phyloP scores from a whole-genome alignment of 495 filamentous ascomycete species.

The Lasiosphaeris hirsuta region DNA sequence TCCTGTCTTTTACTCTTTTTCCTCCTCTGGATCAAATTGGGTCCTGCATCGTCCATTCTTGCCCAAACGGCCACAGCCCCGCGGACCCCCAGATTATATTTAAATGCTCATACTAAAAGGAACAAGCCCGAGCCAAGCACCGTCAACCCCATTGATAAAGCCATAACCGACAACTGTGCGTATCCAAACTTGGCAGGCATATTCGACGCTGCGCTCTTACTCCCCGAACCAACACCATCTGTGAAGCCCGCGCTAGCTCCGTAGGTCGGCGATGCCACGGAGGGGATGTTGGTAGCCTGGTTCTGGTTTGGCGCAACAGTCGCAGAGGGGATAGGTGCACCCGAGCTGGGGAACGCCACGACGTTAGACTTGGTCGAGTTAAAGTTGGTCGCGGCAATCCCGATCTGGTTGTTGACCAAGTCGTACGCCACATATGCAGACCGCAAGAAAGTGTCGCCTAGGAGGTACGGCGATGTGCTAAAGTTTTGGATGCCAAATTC shows the following conservation, averaged over 20 bases:
- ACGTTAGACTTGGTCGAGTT: slow-evolving; percentile 62
- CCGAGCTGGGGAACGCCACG: slow-evolving; percentile 47
- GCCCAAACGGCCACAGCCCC: too few relatives aligned
- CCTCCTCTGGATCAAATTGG: too few relatives aligned
- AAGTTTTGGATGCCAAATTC: slow-evolving; percentile 75
- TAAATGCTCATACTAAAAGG: slow-evolving; percentile 11
- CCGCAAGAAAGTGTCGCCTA: slow-evolving; percentile 95
- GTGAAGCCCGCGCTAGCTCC: slow-evolving; percentile 39
- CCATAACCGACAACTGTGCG: slow-evolving; percentile 33
- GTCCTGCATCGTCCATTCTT: too few relatives aligned
- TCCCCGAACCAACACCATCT: slow-evolving; percentile 9
- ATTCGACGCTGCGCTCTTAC: slow-evolving; percentile 29
- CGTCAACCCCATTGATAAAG: slow-evolving; percentile 34
- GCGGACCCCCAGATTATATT: too few relatives aligned
- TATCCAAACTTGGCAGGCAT: slow-evolving; percentile 32
- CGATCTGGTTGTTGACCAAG: slow-evolving; percentile 82
- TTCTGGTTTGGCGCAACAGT: slow-evolving; percentile 43
- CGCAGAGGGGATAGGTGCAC: slow-evolving; percentile 51
- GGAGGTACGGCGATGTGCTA: slow-evolving; percentile 55
- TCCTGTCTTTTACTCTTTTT: not conserved
- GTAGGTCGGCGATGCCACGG: slow-evolving; percentile 34
- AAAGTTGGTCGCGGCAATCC: slow-evolving; percentile 81
- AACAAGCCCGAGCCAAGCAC: slow-evolving; percentile 43
- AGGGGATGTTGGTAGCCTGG: slow-evolving; percentile 28
- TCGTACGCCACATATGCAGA: slow-evolving; percentile 96